Evolutionary conservation across 1,139 yeast genomes (phyloP).

Genomic region (Pneumocystis carinii): DNA sequence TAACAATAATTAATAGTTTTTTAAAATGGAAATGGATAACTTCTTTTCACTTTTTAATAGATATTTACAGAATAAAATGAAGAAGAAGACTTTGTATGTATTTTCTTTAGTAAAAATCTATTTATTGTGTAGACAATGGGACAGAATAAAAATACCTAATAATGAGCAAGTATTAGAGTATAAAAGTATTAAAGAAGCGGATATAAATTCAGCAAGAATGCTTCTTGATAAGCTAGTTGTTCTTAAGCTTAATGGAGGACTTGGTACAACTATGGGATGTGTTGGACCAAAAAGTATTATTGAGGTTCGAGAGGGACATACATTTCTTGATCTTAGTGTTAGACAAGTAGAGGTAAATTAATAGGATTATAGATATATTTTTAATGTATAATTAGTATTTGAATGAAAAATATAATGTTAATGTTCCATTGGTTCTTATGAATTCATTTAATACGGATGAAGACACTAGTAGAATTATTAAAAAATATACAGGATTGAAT

Average conservation of each 20-base stretch:
- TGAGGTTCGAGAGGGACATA: constrained; percentile 96
- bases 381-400: constrained; percentile 32
- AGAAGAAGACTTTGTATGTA: constrained; percentile 30
- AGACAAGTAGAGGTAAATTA: constrained; percentile 61
- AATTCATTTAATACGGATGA: constrained; percentile 95
- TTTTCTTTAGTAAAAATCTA: not conserved
- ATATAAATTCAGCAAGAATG: constrained; percentile 23
- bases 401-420: constrained; percentile 79
- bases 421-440: constrained; percentile 92
- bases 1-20: constrained; percentile 26
- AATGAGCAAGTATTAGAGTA: constrained; percentile 82
- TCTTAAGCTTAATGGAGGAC: constrained; percentile 89
- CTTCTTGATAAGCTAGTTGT: constrained; percentile 81
- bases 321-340: constrained; percentile 84
- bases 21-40: constrained; percentile 88
- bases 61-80: constrained; percentile 76
- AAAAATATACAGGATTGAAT: constrained; percentile 93
- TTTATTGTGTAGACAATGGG: constrained; percentile 48
- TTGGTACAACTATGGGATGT: constrained; percentile 99
- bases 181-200: constrained; percentile 28
- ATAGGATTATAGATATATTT: not conserved
- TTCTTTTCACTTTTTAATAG: constrained; percentile 89
- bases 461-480: constrained; percentile 88
- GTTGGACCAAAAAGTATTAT: constrained; percentile 97
- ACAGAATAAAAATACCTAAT: constrained; percentile 77